These are phyloP conservation scores for Trichocladium uniseriatum DNA, from an alignment of 495 filamentous ascomycete genomes.

Conservation along the genomic window DNA sequence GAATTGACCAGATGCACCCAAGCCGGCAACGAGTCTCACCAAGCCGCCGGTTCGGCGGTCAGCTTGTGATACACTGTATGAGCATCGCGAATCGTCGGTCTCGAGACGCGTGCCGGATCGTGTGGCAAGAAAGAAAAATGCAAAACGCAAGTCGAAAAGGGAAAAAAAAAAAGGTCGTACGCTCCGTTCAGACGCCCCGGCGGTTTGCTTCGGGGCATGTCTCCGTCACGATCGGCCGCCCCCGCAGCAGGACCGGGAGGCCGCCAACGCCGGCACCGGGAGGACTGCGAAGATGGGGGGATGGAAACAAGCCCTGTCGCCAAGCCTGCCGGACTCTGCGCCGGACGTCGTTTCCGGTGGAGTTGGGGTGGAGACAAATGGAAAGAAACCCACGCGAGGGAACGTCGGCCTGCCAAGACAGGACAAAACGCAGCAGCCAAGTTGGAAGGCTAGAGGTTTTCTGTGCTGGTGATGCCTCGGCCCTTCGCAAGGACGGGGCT, in stretches of 20 bases:
- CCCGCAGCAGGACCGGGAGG: conserved; percentile 13
- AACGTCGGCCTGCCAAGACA: conserved; percentile 5
- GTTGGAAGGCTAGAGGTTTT: not conserved
- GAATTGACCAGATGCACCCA: not conserved
- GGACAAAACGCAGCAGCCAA: not conserved
- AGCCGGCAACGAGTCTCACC: not conserved
- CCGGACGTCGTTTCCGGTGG: not conserved
- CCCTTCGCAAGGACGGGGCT: no score
- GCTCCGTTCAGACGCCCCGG: no score
- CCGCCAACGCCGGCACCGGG: conserved; percentile 14
- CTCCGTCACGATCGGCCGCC: not conserved
- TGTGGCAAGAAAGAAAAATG: no score
- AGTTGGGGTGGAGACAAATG: not conserved
- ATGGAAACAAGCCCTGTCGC: conserved; percentile 12
- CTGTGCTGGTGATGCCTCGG: not conserved
- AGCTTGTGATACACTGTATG: not conserved
- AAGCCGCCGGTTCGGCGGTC: not conserved
- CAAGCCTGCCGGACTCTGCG: conserved; percentile 5
- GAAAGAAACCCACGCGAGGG: not conserved
- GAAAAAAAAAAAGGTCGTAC: no score
- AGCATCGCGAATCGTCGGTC: no score
- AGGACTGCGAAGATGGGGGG: not conserved
- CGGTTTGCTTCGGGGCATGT: not conserved
- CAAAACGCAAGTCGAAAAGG: no score
- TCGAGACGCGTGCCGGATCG: no score